These are phyloP conservation scores for Ilex paraguariensis DNA, from an alignment of 305 asterid species.

Conservation along the genomic window DNA sequence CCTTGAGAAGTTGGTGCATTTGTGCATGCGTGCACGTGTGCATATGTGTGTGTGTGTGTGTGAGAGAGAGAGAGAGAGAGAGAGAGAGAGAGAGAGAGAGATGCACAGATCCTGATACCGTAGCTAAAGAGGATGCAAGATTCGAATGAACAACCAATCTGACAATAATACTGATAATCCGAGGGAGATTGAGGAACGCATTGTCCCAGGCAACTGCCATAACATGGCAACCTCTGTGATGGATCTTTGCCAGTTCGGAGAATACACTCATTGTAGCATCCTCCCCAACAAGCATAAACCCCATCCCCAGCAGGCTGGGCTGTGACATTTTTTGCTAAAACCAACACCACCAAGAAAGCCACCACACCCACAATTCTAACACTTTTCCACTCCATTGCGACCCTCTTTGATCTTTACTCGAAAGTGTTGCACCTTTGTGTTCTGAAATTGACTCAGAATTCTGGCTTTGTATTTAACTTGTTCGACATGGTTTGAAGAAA, in stretches of 20 bases:
- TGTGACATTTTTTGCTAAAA: conserved; percentile 10
- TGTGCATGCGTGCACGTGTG: no score
- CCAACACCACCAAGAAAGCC: conserved; percentile 16
- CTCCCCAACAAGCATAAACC: conserved; percentile 14
- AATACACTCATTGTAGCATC: conserved; percentile 17
- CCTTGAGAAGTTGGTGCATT: no score
- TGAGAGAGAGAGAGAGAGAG: not conserved
- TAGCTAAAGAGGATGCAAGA: not conserved
- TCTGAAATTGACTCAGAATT: not conserved
- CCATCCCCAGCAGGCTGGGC: conserved; percentile 7
- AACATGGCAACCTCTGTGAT: conserved; percentile 13
- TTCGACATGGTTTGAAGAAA: no score
- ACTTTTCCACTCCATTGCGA: conserved; percentile 19
- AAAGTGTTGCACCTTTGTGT: not conserved
- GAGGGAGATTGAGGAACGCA: not conserved
- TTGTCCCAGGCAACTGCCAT: conserved; percentile 16
- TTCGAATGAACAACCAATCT: not conserved
- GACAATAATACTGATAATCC: not conserved
- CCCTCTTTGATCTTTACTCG: not conserved
- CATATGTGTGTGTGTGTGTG: no score
- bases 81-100: not conserved
- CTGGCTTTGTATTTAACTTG: no score
- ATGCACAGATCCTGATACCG: not conserved
- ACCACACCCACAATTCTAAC: not conserved
- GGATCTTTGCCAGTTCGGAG: conserved; percentile 10